A percentile compares a stretch with the other conserved stretches of the same genome.
phyloP scores from a whole-genome alignment of 2,329 filamentous ascomycete species.

The Epichloe uncinata region DNA sequence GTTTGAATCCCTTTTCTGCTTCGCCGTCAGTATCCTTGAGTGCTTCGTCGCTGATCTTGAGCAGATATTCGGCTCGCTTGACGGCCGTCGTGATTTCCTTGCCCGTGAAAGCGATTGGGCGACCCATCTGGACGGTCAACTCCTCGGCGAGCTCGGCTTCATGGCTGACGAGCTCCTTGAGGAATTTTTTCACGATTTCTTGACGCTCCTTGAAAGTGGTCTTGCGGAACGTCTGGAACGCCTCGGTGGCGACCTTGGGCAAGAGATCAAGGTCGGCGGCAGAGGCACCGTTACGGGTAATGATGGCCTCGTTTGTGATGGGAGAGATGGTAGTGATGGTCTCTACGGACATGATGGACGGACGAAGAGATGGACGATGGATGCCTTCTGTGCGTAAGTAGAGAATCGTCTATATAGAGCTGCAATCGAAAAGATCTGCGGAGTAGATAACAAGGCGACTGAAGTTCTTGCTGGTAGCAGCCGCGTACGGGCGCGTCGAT shows the following conservation, averaged over 20 bases:
- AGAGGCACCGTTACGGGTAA: constrained; percentile 65
- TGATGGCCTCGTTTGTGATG: constrained; percentile 70
- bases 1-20: constrained; percentile 73
- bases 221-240: constrained; percentile 65
- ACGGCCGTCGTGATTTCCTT: constrained; percentile 78
- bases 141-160: constrained; percentile 74
- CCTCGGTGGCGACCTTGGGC: constrained; percentile 57
- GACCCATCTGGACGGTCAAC: constrained; percentile 88
- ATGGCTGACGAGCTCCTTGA: constrained; percentile 55
- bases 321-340: constrained; percentile 73
- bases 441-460: neutral
- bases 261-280: constrained; percentile 55
- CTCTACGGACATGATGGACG: constrained; percentile 46
- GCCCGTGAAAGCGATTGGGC: constrained; percentile 75
- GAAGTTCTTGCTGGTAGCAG: constrained; percentile 1
- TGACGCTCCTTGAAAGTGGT: constrained; percentile 65
- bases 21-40: constrained; percentile 74
- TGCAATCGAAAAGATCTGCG: neutral
- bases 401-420: neutral
- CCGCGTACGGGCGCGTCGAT: constrained; percentile 3
- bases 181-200: constrained; percentile 65
- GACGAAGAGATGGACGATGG: neutral
- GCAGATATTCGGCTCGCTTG: constrained; percentile 71
- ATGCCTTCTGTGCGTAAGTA: neutral
- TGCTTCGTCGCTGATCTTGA: constrained; percentile 68